Evolutionary conservation across 768 basidiomycete genomes (phyloP).

Genomic region (Hygrocybe punicea): DNA sequence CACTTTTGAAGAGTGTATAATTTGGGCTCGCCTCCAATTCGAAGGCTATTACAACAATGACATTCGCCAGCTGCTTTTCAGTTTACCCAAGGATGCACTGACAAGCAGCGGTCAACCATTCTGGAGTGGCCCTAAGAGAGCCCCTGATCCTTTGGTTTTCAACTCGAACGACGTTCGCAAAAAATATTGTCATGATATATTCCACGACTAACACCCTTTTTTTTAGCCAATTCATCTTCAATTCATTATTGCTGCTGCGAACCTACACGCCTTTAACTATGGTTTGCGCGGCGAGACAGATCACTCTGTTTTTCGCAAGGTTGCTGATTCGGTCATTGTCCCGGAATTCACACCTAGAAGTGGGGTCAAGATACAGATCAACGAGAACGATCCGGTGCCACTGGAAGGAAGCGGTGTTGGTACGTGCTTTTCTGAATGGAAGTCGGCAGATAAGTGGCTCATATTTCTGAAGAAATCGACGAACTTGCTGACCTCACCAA

Average conservation of each 20-base stretch:
- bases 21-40: slow-evolving; percentile 94
- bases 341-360: slow-evolving; percentile 92
- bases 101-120: slow-evolving; percentile 94
- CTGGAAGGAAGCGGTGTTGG: slow-evolving; percentile 44
- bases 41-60: slow-evolving; percentile 91
- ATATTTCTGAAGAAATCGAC: slow-evolving; percentile 1
- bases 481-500: slow-evolving; percentile 45
- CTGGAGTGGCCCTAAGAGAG: slow-evolving; percentile 98
- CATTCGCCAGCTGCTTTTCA: slow-evolving; percentile 89
- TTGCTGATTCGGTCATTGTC: slow-evolving; percentile 77
- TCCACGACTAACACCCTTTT: neutral
- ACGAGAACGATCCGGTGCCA: slow-evolving; percentile 83
- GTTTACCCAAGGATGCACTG: slow-evolving; percentile 89
- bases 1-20: slow-evolving; percentile 95
- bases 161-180: slow-evolving; percentile 78
- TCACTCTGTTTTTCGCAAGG: slow-evolving; percentile 72
- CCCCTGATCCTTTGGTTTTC: slow-evolving; percentile 87
- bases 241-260: slow-evolving; percentile 90
- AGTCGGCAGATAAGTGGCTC: neutral
- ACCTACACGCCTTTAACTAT: slow-evolving; percentile 97
- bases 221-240: slow-evolving; percentile 75
- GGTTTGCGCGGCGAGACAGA: slow-evolving; percentile 89
- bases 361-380: slow-evolving; percentile 90
- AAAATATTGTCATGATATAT: neutral
- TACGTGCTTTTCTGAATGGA: slow-evolving; percentile 18